phyloP scores from a whole-genome alignment of 2,329 filamentous ascomycete species.

The Sordariomycetes sp. region DNA sequence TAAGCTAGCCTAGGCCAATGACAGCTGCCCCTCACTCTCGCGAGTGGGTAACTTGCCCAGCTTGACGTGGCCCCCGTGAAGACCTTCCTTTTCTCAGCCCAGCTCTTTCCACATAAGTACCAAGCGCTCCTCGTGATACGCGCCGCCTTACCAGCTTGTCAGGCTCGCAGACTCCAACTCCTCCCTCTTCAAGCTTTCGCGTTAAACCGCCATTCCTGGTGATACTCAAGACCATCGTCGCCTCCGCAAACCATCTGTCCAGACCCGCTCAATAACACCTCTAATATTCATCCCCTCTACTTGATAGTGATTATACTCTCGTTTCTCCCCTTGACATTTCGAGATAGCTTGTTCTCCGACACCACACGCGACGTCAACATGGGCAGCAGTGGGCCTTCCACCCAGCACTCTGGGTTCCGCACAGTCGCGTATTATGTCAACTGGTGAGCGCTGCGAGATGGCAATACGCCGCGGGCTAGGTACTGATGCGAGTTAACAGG shows the following conservation, averaged over 20 bases:
- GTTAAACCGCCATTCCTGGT: not conserved
- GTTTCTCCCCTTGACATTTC: not conserved
- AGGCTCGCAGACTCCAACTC: too few species aligned
- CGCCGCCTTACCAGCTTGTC: too few species aligned
- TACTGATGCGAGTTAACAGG: slow-evolving; percentile 22
- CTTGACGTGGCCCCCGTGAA: not conserved
- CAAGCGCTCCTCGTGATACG: not conserved
- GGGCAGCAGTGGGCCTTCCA: slow-evolving; percentile 15
- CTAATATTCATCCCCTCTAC: not conserved
- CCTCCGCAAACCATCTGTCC: not conserved
- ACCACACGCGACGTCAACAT: slow-evolving; percentile 4
- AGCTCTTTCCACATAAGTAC: not conserved
- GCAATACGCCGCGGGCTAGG: not conserved
- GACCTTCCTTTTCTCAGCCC: not conserved
- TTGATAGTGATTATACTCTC: not conserved
- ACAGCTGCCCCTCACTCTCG: not conserved
- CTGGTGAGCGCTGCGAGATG: slow-evolving; percentile 26
- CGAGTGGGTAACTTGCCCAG: not conserved
- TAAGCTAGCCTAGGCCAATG: too few species aligned
- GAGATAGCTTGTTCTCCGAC: not conserved
- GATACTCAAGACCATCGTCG: not conserved
- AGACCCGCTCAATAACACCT: not conserved
- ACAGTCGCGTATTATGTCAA: slow-evolving; percentile 65
- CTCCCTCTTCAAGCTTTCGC: too few species aligned
- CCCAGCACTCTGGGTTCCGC: slow-evolving; percentile 28